Base-by-base conservation (phyloP, 257 asterid species). In the Henckelia pumila region DNA sequence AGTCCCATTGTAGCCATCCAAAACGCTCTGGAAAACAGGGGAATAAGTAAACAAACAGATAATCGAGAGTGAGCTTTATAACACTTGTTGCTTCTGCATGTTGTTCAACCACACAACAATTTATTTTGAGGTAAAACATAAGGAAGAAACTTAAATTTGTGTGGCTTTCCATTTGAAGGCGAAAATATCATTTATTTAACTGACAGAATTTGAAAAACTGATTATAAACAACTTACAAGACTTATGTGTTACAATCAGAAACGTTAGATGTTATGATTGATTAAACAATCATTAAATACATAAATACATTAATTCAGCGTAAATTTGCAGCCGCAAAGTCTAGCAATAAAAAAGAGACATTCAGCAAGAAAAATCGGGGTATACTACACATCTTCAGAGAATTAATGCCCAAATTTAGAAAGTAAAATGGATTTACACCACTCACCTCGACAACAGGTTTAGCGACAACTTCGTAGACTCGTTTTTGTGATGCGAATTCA, bases 371-470 rank as follows among this genome's bases (percentile, higher is more conserved):
- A 37, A 62, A 55, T 16, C 7, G 8, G 40, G 1, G 49, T 57
- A 66, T 35, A 64, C 65, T 30, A 53, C 16, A 6, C 50, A 49
- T 63, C 57, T 29, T 70, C 40, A 57, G 24, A 57, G 24, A 32
- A 70, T 23, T 55, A 61, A 30, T 65, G 35, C 49, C 55, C 55
- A 44, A 59, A 14, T 7, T 4, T 22, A 24, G 50, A 57, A 65
- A 24, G 1, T 59, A 47, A 52, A 75, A 49, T 29, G 32, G 60
- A 64, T 56, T 55, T 72, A 59, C 72, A 30, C 37, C 60, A 77
- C 85, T 25, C 68, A 94, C 99, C 98, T 94, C 99, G 13, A 91
- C 99, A 37, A 94, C 99, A 82, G 99, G 99, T 74, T 94, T 94
- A 66, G 99, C 99, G 66, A 94, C 99, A 66, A 91, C 93, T 85